These are phyloP conservation scores for Lagerstroemia fauriei DNA, from an alignment of 441 rosid genomes.

Conservation along the genomic window DNA sequence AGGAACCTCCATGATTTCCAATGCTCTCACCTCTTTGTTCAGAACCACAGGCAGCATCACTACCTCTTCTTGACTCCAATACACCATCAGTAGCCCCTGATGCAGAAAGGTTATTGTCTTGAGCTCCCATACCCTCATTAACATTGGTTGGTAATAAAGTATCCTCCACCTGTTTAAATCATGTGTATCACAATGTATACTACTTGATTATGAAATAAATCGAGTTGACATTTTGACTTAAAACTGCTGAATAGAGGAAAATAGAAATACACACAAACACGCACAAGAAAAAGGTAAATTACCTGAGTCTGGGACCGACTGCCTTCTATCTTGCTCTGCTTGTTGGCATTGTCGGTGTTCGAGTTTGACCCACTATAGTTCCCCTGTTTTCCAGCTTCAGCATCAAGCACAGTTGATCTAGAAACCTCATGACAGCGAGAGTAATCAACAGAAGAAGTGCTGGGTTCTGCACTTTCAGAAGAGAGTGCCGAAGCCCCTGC, in stretches of 20 bases:
- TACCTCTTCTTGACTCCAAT: constrained; percentile 30
- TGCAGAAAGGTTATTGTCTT: constrained; percentile 30
- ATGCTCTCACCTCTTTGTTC: constrained; percentile 36
- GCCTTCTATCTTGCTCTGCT: constrained; percentile 45
- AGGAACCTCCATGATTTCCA: constrained; percentile 39
- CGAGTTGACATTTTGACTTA: background rate
- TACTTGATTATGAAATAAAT: constrained; percentile 4
- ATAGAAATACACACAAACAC: background rate
- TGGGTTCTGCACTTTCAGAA: constrained; percentile 31
- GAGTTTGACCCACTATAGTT: constrained; percentile 52
- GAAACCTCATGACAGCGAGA: constrained; percentile 39
- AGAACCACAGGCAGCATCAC: constrained; percentile 34
- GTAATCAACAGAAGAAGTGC: constrained; percentile 27
- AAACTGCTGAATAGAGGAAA: background rate
- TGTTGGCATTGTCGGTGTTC: constrained; percentile 52
- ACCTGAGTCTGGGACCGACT: constrained; percentile 53
- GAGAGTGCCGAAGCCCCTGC: constrained; percentile 29
- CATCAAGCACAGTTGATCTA: constrained; percentile 20
- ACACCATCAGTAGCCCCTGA: constrained; percentile 34
- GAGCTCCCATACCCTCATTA: constrained; percentile 40
- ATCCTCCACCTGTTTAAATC: constrained; percentile 41
- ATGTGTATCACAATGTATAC: constrained; percentile 4
- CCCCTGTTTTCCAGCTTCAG: constrained; percentile 46
- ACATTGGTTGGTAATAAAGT: constrained; percentile 25
- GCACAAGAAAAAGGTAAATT: constrained; percentile 11